Conservation (phyloP, 2,329 filamentous ascomycete genomes). For the Sporothrix globosa region DNA sequence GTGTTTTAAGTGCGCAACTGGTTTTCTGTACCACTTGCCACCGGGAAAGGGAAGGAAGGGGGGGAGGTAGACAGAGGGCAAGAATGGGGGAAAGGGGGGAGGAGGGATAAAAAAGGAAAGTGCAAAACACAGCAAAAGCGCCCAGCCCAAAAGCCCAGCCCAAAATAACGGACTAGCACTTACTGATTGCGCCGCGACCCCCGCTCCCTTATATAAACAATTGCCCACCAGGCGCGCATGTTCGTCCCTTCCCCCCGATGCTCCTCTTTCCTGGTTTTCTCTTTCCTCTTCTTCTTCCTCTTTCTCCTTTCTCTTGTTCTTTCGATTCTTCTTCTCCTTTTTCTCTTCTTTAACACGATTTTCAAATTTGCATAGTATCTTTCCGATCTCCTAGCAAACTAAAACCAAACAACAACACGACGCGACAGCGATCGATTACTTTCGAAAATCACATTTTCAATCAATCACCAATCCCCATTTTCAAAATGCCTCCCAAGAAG, state of each 20-base stretch:
- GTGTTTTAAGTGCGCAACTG: conserved; percentile 18
- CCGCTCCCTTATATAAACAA: conserved; percentile 64
- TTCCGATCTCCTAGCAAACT: conserved; percentile 34
- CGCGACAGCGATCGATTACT: conserved; percentile 19
- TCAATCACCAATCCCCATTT: conserved; percentile 9
- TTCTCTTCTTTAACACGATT: conserved; percentile 17
- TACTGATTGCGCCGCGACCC: conserved; percentile 62
- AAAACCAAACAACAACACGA: conserved; percentile 37
- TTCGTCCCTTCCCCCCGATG: conserved; percentile 47
- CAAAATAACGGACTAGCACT: conserved; percentile 33
- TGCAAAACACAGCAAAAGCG: conserved; percentile 18
- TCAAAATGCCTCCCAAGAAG: conserved; percentile 65
- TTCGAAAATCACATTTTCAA: conserved; percentile 17
- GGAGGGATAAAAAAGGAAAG: conserved; percentile 21
- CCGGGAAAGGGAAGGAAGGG: not conserved
- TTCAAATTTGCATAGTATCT: conserved; percentile 30
- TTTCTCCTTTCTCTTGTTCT: conserved; percentile 22
- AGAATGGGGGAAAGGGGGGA: conserved; percentile 7
- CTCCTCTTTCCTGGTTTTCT: conserved; percentile 44
- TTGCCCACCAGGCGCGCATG: conserved; percentile 57
- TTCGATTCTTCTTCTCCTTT: conserved; percentile 13
- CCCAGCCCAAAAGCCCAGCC: conserved; percentile 25
- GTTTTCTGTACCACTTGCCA: conserved; percentile 21
- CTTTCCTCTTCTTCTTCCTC: conserved; percentile 21
- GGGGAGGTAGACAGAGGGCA: not conserved